Percentiles rank a stretch among this genome's conserved stretches.
Conservation (phyloP, 208 protist species). For the Trypanosoma rangeli region DNA sequence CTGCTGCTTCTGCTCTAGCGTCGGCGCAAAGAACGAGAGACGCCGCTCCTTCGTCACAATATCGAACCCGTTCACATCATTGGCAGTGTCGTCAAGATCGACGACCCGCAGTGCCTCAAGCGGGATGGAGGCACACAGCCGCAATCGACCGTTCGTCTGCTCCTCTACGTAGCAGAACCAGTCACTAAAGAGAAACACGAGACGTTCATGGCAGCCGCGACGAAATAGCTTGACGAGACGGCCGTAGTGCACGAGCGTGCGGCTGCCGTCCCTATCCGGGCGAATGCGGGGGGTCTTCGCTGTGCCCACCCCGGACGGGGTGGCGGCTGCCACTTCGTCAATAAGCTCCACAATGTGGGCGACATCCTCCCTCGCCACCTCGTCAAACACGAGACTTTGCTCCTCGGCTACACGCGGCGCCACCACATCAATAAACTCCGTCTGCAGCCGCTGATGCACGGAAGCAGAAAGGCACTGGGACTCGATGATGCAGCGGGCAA, state of each 20-base stretch:
- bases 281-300: constrained; percentile 22
- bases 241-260: constrained; percentile 71
- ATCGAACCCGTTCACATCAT: constrained; percentile 54
- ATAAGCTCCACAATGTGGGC: constrained; percentile 53
- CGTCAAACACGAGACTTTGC: constrained; percentile 54
- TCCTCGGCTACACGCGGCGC: constrained; percentile 51
- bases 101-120: constrained; percentile 51
- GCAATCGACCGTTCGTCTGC: constrained; percentile 56
- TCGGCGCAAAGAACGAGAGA: constrained; percentile 66
- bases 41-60: constrained; percentile 43
- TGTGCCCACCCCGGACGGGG: constrained; percentile 3
- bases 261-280: constrained; percentile 25
- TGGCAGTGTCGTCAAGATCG: constrained; percentile 38
- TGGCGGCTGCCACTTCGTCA: constrained; percentile 32
- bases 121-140: constrained; percentile 62
- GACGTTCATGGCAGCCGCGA: constrained; percentile 66
- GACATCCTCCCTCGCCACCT: constrained; percentile 58
- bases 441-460: constrained; percentile 40
- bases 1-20: constrained; percentile 68
- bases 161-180: constrained; percentile 84
- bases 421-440: constrained; percentile 49
- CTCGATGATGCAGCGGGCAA: constrained; percentile 64
- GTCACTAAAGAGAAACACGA: constrained; percentile 85
- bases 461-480: constrained; percentile 38
- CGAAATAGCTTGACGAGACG: constrained; percentile 61